These are phyloP conservation scores for Thelonectria rubi DNA, from an alignment of 2,329 filamentous ascomycete genomes.

Conservation along the genomic window DNA sequence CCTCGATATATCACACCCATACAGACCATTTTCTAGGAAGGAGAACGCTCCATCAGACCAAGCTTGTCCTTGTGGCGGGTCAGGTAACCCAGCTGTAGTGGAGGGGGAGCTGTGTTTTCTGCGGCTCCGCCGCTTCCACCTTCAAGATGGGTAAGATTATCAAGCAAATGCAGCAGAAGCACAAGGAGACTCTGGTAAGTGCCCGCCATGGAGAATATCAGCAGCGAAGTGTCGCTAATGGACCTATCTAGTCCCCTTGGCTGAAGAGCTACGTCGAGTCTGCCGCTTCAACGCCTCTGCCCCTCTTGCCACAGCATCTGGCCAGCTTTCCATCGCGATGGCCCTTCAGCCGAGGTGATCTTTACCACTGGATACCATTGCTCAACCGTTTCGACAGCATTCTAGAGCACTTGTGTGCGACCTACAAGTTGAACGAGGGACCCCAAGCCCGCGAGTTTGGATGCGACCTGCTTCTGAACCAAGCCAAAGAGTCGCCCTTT, in stretches of 20 bases:
- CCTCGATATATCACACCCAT: slow-evolving; percentile 4
- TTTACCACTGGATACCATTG: slow-evolving; percentile 97
- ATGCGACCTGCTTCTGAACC: slow-evolving; percentile 69
- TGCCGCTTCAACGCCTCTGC: slow-evolving; percentile 74
- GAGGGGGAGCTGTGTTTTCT: slow-evolving; percentile 62
- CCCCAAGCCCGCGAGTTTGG: slow-evolving; percentile 83
- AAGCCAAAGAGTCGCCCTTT: slow-evolving; percentile 60
- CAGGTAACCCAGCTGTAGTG: slow-evolving; percentile 56
- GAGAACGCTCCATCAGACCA: slow-evolving; percentile 47
- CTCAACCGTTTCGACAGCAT: slow-evolving; percentile 93
- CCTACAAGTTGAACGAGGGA: slow-evolving; percentile 81
- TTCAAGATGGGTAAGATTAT: slow-evolving; percentile 74
- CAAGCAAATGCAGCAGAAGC: slow-evolving; percentile 72
- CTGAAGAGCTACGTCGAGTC: slow-evolving; percentile 81
- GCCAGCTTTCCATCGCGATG: slow-evolving; percentile 85
- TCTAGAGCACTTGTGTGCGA: slow-evolving; percentile 80
- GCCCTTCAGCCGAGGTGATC: slow-evolving; percentile 93
- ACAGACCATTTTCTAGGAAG: slow-evolving; percentile 44
- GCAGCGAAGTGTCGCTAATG: slow-evolving; percentile 40
- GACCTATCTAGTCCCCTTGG: slow-evolving; percentile 77
- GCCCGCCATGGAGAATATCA: background rate
- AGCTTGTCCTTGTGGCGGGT: slow-evolving; percentile 54
- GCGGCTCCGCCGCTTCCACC: slow-evolving; percentile 68
- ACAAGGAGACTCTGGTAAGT: slow-evolving; percentile 72
- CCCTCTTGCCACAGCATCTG: slow-evolving; percentile 80